Conservation (phyloP, 805 yeast genomes). For the Yamadazyma ubonensis region DNA sequence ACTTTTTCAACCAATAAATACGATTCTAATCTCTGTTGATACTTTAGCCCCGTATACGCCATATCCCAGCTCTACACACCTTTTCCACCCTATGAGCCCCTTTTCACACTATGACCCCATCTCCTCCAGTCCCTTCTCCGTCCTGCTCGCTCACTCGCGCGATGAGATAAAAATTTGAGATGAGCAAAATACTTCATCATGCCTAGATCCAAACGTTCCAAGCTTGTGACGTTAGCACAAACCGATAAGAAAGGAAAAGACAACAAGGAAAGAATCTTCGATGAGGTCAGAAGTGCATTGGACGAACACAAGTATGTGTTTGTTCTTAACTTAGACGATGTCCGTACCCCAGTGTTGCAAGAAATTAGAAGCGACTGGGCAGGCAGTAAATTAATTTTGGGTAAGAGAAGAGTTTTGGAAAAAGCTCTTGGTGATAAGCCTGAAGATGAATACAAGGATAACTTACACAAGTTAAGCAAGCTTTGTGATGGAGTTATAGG, state of each 20-base stretch:
- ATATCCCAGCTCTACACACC: no score
- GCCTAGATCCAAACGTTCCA: slow-evolving; percentile 98
- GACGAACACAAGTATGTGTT: slow-evolving; percentile 78
- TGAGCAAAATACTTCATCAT: slow-evolving; percentile 35
- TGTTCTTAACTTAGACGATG: slow-evolving; percentile 85
- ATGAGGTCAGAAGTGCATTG: slow-evolving; percentile 79
- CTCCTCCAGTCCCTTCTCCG: background rate
- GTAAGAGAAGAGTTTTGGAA: slow-evolving; percentile 89
- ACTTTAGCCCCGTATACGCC: background rate
- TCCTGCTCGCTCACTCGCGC: background rate
- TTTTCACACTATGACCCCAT: background rate
- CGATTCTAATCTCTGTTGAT: background rate
- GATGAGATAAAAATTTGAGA: slow-evolving; percentile 5
- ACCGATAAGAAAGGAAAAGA: slow-evolving; percentile 95
- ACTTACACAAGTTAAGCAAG: slow-evolving; percentile 67
- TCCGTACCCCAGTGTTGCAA: slow-evolving; percentile 93
- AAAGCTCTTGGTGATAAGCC: slow-evolving; percentile 87
- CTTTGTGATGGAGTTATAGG: slow-evolving; percentile 79
- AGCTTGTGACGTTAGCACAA: slow-evolving; percentile 91
- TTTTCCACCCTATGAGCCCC: background rate
- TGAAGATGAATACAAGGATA: slow-evolving; percentile 88
- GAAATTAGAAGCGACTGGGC: slow-evolving; percentile 90
- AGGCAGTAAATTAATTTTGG: slow-evolving; percentile 85
- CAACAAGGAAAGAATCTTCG: slow-evolving; percentile 86
- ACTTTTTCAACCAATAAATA: no score